Base-by-base conservation (phyloP, 129 eudicot species). In the Gnaphalium uliginosum region DNA sequence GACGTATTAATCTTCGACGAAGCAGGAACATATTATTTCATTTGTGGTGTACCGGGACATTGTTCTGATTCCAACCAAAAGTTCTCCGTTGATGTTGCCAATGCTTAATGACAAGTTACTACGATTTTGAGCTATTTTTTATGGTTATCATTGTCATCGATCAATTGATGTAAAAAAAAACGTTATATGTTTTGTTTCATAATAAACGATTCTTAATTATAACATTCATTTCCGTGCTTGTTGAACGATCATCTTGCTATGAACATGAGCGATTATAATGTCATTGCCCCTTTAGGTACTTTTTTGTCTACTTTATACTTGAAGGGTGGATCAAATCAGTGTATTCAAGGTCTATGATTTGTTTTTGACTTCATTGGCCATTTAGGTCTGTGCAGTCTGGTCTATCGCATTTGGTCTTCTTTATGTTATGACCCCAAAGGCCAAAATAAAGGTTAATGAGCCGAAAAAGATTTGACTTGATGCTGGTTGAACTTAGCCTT, bases 31-130 rank as follows among this genome's bases (percentile, higher is more conserved):
- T 54, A 24, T 64, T 14, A 4, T 83, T 83, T 74, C 58, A 63
- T 83, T 74, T 83, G 86, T 32, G 86, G 81, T 10, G 75, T 63
- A 3, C 43, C 0, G 26, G 71, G 59, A 9, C 87, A 83, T 50
- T 79, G 87, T 74, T 41, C 75, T 37, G 72, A 70, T 0, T 73
- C 3, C 6, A 57, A 75, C 18, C 87, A 79, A 37, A 83, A 83
- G 66, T 61, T 83, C 27, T 77, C 66, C 67, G 46, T 83, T 26
- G 10, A 75, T 22, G 64, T 22, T 2, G 78, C 75, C 25, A 74
- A 39, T 30, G 73, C 76, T 0, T 65, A 26, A 50, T 64, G 4
- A 8, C 19, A 41, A 64, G 65, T 75, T 50, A 46, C 50, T 39
- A 25, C 19, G 21, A 21, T n/a, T 10, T 21, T 72, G 21, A 2